phyloP scores from a whole-genome alignment of 495 filamentous ascomycete species.

The Penicillium fimorum region DNA sequence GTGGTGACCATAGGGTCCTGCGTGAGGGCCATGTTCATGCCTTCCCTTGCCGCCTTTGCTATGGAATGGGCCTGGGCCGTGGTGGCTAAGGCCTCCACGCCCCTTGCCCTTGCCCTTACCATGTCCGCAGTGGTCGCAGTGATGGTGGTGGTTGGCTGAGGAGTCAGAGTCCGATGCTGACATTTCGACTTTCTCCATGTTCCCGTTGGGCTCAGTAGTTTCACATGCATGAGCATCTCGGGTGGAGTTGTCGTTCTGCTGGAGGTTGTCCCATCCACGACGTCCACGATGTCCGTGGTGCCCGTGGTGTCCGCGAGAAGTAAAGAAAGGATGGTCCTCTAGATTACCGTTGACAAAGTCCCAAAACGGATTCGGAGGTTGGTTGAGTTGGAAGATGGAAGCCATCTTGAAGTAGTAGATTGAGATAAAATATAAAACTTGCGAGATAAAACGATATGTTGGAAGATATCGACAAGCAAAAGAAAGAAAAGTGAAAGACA shows the following conservation, averaged over 20 bases:
- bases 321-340: slow-evolving; percentile 42
- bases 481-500: slow-evolving; percentile 5
- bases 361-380: slow-evolving; percentile 36
- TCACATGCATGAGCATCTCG: slow-evolving; percentile 1
- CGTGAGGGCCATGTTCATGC: background rate
- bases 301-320: slow-evolving; percentile 22
- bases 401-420: slow-evolving; percentile 26
- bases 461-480: slow-evolving; percentile 1
- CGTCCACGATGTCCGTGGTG: slow-evolving; percentile 9
- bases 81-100: slow-evolving; percentile 2
- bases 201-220: slow-evolving; percentile 3
- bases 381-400: slow-evolving; percentile 39
- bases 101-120: slow-evolving; percentile 16
- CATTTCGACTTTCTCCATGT: slow-evolving; percentile 9
- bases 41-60: slow-evolving; percentile 3
- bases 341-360: slow-evolving; percentile 31
- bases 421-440: background rate
- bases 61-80: slow-evolving; percentile 5
- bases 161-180: slow-evolving; percentile 15
- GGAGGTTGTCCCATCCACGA: slow-evolving; percentile 11
- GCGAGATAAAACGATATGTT: background rate
- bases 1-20: background rate
- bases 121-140: slow-evolving; percentile 12
- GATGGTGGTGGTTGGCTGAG: slow-evolving; percentile 9
- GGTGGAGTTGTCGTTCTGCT: background rate